phyloP scores from a whole-genome alignment of 352 stramenopile species.

The Phytophthora ohioensis region DNA sequence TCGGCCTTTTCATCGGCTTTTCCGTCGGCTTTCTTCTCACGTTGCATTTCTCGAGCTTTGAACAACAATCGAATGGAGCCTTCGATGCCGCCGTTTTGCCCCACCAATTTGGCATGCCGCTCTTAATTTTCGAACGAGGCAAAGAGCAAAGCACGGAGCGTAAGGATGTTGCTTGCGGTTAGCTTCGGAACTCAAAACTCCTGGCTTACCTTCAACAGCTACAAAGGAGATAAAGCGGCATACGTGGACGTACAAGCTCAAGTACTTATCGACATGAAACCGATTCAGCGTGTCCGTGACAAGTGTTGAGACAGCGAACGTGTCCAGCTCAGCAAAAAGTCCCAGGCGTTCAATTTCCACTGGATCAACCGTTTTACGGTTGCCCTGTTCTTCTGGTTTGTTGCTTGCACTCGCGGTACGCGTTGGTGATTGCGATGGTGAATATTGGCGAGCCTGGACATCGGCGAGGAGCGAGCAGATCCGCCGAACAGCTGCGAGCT shows the following conservation, averaged over 20 bases:
- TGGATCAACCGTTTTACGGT: conserved; percentile 6
- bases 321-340: conserved; percentile 59
- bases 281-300: conserved; percentile 51
- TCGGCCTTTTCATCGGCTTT: conserved; percentile 51
- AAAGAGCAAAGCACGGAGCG: background rate
- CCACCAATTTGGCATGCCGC: conserved; percentile 66
- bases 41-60: conserved; percentile 65
- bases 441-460: conserved; percentile 40
- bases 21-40: conserved; percentile 50
- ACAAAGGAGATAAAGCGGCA: conserved; percentile 74
- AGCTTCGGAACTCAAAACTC: background rate
- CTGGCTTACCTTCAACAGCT: conserved; percentile 50
- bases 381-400: conserved; percentile 8
- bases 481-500: conserved; percentile 58
- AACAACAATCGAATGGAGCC: conserved; percentile 69
- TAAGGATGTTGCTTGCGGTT: conserved; percentile 5
- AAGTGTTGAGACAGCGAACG: conserved; percentile 46
- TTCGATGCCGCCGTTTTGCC: conserved; percentile 66
- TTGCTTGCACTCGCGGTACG: conserved; percentile 14
- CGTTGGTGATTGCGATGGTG: conserved; percentile 23
- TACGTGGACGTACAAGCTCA: conserved; percentile 66
- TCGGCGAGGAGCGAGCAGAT: conserved; percentile 59
- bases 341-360: conserved; percentile 26
- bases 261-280: conserved; percentile 67
- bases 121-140: conserved; percentile 33